Base-by-base conservation (phyloP, 768 basidiomycete species). In the Naganishia kalamii region DNA sequence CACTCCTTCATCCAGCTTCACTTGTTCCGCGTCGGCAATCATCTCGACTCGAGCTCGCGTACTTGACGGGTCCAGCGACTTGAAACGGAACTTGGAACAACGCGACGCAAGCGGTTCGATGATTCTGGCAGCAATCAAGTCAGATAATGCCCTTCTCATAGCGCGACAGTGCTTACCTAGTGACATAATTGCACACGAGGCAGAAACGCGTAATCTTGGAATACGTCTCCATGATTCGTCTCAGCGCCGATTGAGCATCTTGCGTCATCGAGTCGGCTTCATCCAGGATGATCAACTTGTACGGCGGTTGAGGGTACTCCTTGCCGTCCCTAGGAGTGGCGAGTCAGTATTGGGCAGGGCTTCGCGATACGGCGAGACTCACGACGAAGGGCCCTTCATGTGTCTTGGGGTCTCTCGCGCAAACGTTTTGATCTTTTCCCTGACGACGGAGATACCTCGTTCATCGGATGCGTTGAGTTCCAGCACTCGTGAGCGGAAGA, bases 221-320 rank as follows among this genome's bases (percentile, higher is more conserved):
- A 73, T 98, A 92, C n/a, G 87, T 93, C 79, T 99, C 96, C 96
- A 99, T 99, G 75, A 98, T 98, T n/a, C 96, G 85, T 44, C 96
- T 84, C 43, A 99, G 81, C 0, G 96, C 96, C 35, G 88, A 92
- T 77, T 99, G 96, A 4, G 96, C 96, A 75, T 99, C 96, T 80
- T 98, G 94, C 5, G 96, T 99, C 96, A 99, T 99, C 5, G 92
- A 94, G 77, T 99, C 96, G 23, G 96, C 96, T 79, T 99, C 96
- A 72, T 99, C 96, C 27, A 99, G 85, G 68, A 99, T 98, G 74
- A 99, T 88, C 69, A 99, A 94, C 77, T 99, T 99, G 82, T 90
- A 99, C 0, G 96, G 96, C 15, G 96, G 96, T 76, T 90, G 94
- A 47, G 93, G 94, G 74, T 97, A 98, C 46, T 81, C 83, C 73